Percentiles rank a stretch among this genome's conserved stretches.
Evolutionary conservation across 2,329 filamentous ascomycete genomes (phyloP).

Genomic region (Apiospora hydei): DNA sequence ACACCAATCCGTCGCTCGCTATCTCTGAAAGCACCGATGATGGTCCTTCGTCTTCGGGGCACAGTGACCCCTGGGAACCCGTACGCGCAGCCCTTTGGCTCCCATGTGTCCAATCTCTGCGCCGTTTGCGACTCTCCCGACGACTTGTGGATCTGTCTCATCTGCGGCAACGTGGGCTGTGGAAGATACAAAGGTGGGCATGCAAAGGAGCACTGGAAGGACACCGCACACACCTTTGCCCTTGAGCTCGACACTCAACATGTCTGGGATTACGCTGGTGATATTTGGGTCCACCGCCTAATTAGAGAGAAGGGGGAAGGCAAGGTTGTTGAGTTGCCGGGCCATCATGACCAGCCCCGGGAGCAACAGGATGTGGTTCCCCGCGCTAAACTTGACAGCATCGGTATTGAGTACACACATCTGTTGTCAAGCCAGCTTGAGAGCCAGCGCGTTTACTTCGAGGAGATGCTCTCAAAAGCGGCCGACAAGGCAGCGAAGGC

Average conservation of each 20-base stretch:
- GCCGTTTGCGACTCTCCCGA: slow-evolving; percentile 79
- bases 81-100: slow-evolving; percentile 63
- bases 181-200: slow-evolving; percentile 94
- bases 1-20: slow-evolving; percentile 65
- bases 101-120: slow-evolving; percentile 73
- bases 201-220: slow-evolving; percentile 91
- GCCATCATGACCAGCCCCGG: slow-evolving; percentile 46
- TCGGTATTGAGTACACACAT: slow-evolving; percentile 93
- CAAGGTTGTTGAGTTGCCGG: slow-evolving; percentile 89
- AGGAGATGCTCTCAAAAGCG: slow-evolving; percentile 87
- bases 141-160: slow-evolving; percentile 94
- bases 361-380: slow-evolving; percentile 73
- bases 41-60: slow-evolving; percentile 35
- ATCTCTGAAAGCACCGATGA: slow-evolving; percentile 19
- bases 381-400: slow-evolving; percentile 73
- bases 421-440: slow-evolving; percentile 92
- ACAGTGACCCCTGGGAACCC: slow-evolving; percentile 57
- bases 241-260: slow-evolving; percentile 93
- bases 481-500: slow-evolving; percentile 88
- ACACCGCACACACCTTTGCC: slow-evolving; percentile 87
- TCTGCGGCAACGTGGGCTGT: slow-evolving; percentile 92
- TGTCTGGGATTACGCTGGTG: slow-evolving; percentile 97
- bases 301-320: slow-evolving; percentile 94
- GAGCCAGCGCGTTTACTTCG: slow-evolving; percentile 91
- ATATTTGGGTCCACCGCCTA: slow-evolving; percentile 94